Conservation (phyloP, 805 yeast genomes). For the Maudiozyma pseudohumilis region DNA sequence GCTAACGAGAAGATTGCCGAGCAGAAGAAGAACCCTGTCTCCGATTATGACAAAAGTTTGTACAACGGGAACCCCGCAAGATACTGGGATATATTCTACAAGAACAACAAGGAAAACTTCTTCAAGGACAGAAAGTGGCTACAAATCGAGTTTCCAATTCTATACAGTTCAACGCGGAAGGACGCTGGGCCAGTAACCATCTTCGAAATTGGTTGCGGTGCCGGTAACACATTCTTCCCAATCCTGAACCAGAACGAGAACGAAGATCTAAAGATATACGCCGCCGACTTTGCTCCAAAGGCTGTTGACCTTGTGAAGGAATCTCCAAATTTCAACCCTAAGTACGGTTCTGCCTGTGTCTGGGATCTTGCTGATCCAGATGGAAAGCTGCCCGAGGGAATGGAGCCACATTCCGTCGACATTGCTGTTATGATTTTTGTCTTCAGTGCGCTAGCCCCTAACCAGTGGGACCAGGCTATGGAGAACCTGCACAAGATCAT, state of each 20-base stretch:
- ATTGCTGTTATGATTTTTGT: slow-evolving; percentile 93
- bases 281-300: slow-evolving; percentile 81
- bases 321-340: slow-evolving; percentile 49
- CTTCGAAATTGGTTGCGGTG: slow-evolving; percentile 95
- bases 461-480: slow-evolving; percentile 81
- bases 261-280: slow-evolving; percentile 60
- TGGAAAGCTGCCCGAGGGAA: slow-evolving; percentile 69
- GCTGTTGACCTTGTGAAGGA: slow-evolving; percentile 80
- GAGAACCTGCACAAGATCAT: slow-evolving; percentile 56
- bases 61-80: slow-evolving; percentile 83
- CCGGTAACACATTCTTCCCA: slow-evolving; percentile 94
- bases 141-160: slow-evolving; percentile 81
- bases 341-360: slow-evolving; percentile 70
- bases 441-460: slow-evolving; percentile 83
- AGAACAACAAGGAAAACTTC: slow-evolving; percentile 83
- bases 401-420: slow-evolving; percentile 75
- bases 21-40: slow-evolving; percentile 78
- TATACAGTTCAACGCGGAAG: slow-evolving; percentile 67
- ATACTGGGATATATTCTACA: slow-evolving; percentile 91
- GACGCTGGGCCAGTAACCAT: slow-evolving; percentile 64
- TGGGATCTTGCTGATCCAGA: slow-evolving; percentile 89
- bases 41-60: slow-evolving; percentile 68
- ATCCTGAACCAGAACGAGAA: slow-evolving; percentile 75
- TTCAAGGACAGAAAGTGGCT: slow-evolving; percentile 96
- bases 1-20: slow-evolving; percentile 66